Evolutionary conservation across 2,329 filamentous ascomycete genomes (phyloP).

Genomic region (Emericellopsis atlantica): DNA sequence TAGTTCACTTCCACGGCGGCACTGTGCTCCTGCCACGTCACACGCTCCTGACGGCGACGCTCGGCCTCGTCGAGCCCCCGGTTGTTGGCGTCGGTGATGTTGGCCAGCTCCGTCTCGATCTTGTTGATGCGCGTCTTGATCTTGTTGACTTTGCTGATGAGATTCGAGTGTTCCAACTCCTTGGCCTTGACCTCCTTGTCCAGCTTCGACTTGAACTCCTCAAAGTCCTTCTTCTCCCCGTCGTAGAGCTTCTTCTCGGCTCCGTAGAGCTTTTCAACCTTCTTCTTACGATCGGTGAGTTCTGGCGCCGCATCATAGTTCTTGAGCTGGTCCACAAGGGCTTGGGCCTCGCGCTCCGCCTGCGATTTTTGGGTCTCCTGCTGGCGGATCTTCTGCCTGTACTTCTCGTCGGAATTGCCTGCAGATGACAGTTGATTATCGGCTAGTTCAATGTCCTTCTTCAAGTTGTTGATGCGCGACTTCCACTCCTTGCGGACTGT

Average conservation of each 20-base stretch:
- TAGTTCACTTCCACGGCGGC: slow-evolving; percentile 31
- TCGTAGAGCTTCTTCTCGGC: slow-evolving; percentile 49
- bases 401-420: slow-evolving; percentile 64
- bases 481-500: slow-evolving; percentile 64
- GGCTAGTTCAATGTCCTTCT: slow-evolving; percentile 62
- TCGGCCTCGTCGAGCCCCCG: slow-evolving; percentile 53
- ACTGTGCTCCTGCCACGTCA: slow-evolving; percentile 32
- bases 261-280: slow-evolving; percentile 37
- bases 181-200: slow-evolving; percentile 51
- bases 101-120: slow-evolving; percentile 59
- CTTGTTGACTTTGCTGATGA: slow-evolving; percentile 60
- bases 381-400: slow-evolving; percentile 62
- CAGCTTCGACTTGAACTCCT: slow-evolving; percentile 45
- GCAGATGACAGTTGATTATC: slow-evolving; percentile 53
- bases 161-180: slow-evolving; percentile 48
- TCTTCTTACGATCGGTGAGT: slow-evolving; percentile 43
- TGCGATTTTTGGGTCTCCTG: slow-evolving; percentile 62
- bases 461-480: slow-evolving; percentile 50
- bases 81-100: slow-evolving; percentile 56
- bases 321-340: slow-evolving; percentile 46
- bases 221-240: slow-evolving; percentile 37
- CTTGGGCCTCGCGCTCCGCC: slow-evolving; percentile 41
- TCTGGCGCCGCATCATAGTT: slow-evolving; percentile 52
- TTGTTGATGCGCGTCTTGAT: slow-evolving; percentile 59
- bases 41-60: slow-evolving; percentile 38